A percentile compares a stretch with the other conserved stretches of the same genome.
Evolutionary conservation across 495 filamentous ascomycete species (phyloP).

Genomic region (Penicillium longicatenatum): DNA sequence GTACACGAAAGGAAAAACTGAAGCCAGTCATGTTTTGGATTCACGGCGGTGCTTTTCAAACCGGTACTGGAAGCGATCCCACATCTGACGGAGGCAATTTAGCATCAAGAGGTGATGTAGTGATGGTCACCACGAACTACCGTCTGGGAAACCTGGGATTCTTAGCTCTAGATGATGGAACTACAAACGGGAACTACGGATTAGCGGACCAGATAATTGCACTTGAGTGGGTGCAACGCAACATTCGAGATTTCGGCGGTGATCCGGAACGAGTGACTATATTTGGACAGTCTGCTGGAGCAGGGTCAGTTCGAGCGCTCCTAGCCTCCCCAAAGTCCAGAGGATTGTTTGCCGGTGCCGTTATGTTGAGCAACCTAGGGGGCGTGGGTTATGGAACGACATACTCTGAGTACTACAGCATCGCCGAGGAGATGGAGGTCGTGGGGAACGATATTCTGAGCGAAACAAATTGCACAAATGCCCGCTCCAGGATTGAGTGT

Average conservation of each 20-base stretch:
- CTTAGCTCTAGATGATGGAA: conserved; percentile 21
- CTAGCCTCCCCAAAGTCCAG: conserved; percentile 34
- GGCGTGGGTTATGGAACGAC: conserved; percentile 51
- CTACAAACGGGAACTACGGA: conserved; percentile 38
- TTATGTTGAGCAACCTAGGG: conserved; percentile 49
- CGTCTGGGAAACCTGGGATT: conserved; percentile 45
- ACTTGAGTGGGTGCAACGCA: conserved; percentile 35
- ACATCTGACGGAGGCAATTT: conserved; percentile 45
- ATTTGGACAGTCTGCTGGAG: conserved; percentile 55
- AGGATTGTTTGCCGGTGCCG: conserved; percentile 42
- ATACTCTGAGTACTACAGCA: conserved; percentile 51
- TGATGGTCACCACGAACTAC: conserved; percentile 48
- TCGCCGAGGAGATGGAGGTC: conserved; percentile 31
- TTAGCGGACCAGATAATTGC: conserved; percentile 40
- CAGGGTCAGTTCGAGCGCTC: conserved; percentile 45
- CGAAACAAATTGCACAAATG: conserved; percentile 39
- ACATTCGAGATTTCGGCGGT: conserved; percentile 45
- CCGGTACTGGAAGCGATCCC: conserved; percentile 38
- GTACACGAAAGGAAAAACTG: conserved; percentile 16
- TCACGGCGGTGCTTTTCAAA: conserved; percentile 49
- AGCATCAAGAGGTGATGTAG: conserved; percentile 46
- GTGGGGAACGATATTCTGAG: conserved; percentile 23
- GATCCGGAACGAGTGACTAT: conserved; percentile 56
- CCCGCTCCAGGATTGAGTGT: conserved; percentile 35
- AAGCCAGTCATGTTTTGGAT: conserved; percentile 52